Conservation (phyloP, 305 asterid species). For the Andrographis paniculata region DNA sequence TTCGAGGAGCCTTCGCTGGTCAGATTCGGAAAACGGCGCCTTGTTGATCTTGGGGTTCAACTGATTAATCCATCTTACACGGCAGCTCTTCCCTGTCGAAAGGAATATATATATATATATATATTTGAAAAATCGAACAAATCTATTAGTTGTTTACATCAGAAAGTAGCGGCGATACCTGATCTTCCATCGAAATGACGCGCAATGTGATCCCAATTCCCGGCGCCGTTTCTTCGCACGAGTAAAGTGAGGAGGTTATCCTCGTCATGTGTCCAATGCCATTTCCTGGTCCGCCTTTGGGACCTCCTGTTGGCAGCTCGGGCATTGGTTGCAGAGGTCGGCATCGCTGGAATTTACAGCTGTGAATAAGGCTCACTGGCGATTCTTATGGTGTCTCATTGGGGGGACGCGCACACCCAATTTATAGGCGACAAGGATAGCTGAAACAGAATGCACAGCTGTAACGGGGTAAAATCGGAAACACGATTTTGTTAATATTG, state of each 20-base stretch:
- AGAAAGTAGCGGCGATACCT: slow-evolving; percentile 19
- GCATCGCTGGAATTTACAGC: slow-evolving; percentile 21
- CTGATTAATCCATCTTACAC: slow-evolving; percentile 41
- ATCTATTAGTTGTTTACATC: background rate
- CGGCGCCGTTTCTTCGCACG: slow-evolving; percentile 23
- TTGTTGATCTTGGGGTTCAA: slow-evolving; percentile 27
- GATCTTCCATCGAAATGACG: slow-evolving; percentile 28
- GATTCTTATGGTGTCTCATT: slow-evolving; percentile 15
- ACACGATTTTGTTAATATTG: slow-evolving; percentile 23
- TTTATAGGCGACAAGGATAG: slow-evolving; percentile 20
- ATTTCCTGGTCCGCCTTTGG: slow-evolving; percentile 14
- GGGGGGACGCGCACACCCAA: slow-evolving; percentile 1
- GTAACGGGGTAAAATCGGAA: slow-evolving; percentile 15
- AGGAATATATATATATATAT: slow-evolving; percentile 4
- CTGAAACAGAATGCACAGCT: slow-evolving; percentile 15
- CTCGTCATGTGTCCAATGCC: slow-evolving; percentile 32
- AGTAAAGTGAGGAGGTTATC: slow-evolving; percentile 20
- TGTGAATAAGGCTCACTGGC: slow-evolving; percentile 7
- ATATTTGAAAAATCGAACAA: background rate
- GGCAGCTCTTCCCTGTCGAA: slow-evolving; percentile 37
- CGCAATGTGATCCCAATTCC: slow-evolving; percentile 30
- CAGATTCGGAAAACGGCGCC: slow-evolving; percentile 26
- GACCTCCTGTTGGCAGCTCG: slow-evolving; percentile 3
- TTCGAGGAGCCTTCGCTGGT: slow-evolving; percentile 20
- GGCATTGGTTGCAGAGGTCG: background rate